Evolutionary conservation across 1,139 yeast species (phyloP).

Genomic region (Meyerozyma sp.): DNA sequence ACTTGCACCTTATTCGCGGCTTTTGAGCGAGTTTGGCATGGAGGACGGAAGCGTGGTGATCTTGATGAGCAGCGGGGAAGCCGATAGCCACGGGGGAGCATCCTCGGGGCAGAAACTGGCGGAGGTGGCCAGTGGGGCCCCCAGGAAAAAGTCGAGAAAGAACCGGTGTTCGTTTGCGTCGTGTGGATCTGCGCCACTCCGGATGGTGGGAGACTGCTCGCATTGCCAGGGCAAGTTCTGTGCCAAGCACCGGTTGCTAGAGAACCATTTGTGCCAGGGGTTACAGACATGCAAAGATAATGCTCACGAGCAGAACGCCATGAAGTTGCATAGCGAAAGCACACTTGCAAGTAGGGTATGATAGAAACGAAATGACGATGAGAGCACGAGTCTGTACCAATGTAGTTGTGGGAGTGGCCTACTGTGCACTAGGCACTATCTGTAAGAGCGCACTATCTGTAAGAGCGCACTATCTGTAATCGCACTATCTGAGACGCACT

Average conservation of each 20-base stretch:
- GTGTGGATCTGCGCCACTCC: slow-evolving; percentile 64
- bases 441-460: no score
- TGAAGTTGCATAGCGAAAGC: slow-evolving; percentile 36
- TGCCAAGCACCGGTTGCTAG: slow-evolving; percentile 81
- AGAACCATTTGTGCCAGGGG: slow-evolving; percentile 78
- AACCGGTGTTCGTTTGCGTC: slow-evolving; percentile 56
- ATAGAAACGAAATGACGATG: background rate
- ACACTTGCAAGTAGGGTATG: slow-evolving; percentile 32
- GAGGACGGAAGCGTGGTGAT: slow-evolving; percentile 29
- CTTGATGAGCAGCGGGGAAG: slow-evolving; percentile 37
- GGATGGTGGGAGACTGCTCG: slow-evolving; percentile 85
- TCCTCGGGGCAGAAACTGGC: slow-evolving; percentile 5
- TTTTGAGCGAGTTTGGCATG: slow-evolving; percentile 20
- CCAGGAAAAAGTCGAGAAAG: slow-evolving; percentile 42
- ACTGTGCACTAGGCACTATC: no score
- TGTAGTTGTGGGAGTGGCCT: no score
- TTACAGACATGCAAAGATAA: slow-evolving; percentile 76
- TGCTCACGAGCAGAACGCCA: slow-evolving; percentile 47
- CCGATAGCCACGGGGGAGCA: slow-evolving; percentile 16
- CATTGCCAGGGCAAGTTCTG: slow-evolving; percentile 86
- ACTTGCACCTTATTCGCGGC: slow-evolving; percentile 28
- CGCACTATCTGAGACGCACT: no score
- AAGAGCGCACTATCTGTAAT: no score
- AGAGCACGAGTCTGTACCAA: no score
- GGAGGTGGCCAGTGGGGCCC: slow-evolving; percentile 9